Evolutionary conservation across 345 rosid genomes (phyloP).

Genomic region (Populus nigra): DNA sequence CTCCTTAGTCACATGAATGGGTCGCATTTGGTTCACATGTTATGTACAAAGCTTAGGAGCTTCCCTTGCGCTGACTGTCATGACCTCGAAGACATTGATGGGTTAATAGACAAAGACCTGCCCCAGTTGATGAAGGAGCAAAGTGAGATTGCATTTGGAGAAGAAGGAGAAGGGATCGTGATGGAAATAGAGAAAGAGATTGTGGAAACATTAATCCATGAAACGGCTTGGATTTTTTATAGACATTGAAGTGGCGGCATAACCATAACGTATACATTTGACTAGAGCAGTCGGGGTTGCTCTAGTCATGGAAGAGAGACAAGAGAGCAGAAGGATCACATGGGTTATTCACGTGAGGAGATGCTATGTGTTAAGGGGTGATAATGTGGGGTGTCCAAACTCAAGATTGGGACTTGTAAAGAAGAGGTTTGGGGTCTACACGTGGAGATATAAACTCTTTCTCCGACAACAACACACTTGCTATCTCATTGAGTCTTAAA

Average conservation of each 20-base stretch:
- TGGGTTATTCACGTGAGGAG: slow-evolving; percentile 76
- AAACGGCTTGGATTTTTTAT: slow-evolving; percentile 36
- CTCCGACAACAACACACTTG: slow-evolving; percentile 9
- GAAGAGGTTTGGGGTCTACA: slow-evolving; percentile 18
- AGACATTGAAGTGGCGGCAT: not conserved
- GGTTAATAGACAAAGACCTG: slow-evolving; percentile 51
- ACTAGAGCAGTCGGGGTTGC: not conserved
- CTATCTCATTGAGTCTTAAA: slow-evolving; percentile 30
- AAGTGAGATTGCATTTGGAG: slow-evolving; percentile 26
- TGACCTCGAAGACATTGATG: slow-evolving; percentile 67
- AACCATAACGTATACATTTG: not conserved
- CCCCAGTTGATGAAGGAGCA: slow-evolving; percentile 26
- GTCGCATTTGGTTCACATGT: slow-evolving; percentile 33
- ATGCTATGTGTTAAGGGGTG: slow-evolving; percentile 36
- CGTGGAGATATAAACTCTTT: slow-evolving; percentile 25
- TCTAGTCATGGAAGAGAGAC: slow-evolving; percentile 7
- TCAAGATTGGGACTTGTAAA: slow-evolving; percentile 21
- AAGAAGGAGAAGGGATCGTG: slow-evolving; percentile 55
- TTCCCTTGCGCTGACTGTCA: slow-evolving; percentile 53
- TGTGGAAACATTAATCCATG: slow-evolving; percentile 44
- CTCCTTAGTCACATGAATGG: slow-evolving; percentile 24
- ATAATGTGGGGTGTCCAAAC: slow-evolving; percentile 4
- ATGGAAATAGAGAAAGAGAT: slow-evolving; percentile 48
- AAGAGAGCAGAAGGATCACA: slow-evolving; percentile 41
- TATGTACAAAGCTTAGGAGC: slow-evolving; percentile 36